Conservation (phyloP, 2,329 filamentous ascomycete genomes). For the Pseudogymnoascus sp. region DNA sequence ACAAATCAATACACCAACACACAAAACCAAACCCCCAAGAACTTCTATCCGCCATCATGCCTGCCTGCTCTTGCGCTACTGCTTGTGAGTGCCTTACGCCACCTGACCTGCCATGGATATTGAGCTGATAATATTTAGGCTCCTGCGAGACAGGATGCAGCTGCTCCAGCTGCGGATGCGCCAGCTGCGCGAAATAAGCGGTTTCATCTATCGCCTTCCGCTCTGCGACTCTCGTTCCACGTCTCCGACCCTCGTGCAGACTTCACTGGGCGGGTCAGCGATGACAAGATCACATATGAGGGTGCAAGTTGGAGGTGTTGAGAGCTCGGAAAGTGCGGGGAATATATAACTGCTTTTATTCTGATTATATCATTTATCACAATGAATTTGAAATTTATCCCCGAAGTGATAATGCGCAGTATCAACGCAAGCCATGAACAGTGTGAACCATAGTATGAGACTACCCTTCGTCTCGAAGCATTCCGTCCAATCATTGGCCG, state of each 20-base stretch:
- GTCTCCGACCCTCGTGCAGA: background rate
- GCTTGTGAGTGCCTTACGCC: background rate
- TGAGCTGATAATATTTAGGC: background rate
- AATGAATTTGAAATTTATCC: background rate
- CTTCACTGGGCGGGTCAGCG: background rate
- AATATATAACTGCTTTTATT: background rate
- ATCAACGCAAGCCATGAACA: background rate
- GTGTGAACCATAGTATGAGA: background rate
- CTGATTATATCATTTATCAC: background rate
- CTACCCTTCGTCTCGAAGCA: background rate
- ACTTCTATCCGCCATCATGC: background rate
- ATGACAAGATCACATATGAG: background rate
- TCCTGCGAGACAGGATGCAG: background rate
- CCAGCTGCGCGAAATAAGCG: background rate
- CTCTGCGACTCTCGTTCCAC: background rate
- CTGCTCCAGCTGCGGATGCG: background rate
- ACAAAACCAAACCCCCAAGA: background rate
- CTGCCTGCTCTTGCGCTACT: background rate
- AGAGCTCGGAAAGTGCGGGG: background rate
- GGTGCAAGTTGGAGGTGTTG: background rate
- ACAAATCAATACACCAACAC: conserved; percentile 4
- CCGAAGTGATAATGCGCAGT: background rate
- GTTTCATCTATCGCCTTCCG: background rate
- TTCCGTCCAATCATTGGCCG: background rate
- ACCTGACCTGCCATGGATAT: background rate